Percentiles rank a stretch among this genome's conserved stretches.
Conservation (phyloP, 1,284 basidiomycete genomes). For the Cutaneotrichosporon cyanovorans region DNA sequence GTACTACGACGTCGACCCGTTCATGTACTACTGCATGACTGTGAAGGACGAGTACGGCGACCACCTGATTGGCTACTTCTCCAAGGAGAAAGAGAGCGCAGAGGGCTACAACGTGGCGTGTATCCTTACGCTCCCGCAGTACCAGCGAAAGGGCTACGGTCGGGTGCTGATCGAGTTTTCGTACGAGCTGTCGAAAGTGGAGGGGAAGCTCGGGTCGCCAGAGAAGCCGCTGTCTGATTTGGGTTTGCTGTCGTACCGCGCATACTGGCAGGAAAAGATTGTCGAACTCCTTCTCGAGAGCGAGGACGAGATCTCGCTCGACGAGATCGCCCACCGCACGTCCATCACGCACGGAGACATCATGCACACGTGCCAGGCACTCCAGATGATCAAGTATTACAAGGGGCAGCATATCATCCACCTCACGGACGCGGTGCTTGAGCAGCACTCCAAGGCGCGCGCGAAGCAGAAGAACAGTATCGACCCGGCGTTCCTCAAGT, state of each 20-base stretch:
- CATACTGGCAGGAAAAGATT: constrained; percentile 97
- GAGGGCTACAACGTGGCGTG: constrained; percentile 99
- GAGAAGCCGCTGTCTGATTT: constrained; percentile 97
- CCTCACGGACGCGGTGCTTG: constrained; percentile 82
- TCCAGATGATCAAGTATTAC: constrained; percentile 93
- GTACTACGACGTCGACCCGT: constrained; percentile 99
- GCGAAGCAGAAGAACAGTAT: constrained; percentile 75
- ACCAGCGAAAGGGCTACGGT: constrained; percentile 93
- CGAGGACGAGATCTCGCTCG: constrained; percentile 71
- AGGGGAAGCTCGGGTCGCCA: constrained; percentile 89
- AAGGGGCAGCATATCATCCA: constrained; percentile 92
- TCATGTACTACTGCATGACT: constrained; percentile 98
- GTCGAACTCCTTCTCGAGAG: constrained; percentile 77
- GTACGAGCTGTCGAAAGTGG: constrained; percentile 95
- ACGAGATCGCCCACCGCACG: constrained; percentile 94
- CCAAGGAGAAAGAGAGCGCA: constrained; percentile 97
- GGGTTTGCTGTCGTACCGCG: constrained; percentile 84
- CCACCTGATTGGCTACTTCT: constrained; percentile 97
- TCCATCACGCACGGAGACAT: constrained; percentile 95
- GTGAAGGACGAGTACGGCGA: constrained; percentile 83
- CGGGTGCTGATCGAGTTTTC: constrained; percentile 96
- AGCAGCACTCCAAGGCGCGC: constrained; percentile 77
- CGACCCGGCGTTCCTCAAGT: constrained; percentile 66
- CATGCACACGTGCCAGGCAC: constrained; percentile 94
- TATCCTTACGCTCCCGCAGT: constrained; percentile 94